Base-by-base conservation (phyloP, 78 protist species). In the Pelomyxa schiedti region DNA sequence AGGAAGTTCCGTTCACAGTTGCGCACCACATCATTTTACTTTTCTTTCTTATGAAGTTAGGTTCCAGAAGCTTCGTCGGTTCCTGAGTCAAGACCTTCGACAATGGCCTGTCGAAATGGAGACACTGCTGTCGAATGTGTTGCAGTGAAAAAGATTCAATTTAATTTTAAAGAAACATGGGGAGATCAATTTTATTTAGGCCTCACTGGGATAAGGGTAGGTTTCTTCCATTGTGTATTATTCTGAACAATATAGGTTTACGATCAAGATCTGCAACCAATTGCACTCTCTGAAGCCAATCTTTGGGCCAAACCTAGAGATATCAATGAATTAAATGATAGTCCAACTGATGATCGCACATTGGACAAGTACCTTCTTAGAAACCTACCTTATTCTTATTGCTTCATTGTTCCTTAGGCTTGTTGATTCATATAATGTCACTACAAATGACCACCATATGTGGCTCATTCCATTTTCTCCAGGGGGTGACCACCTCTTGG, bases 131-230 rank as follows among this genome's bases (percentile, higher is more conserved):
- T 47, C 58, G 58, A 16, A 47, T 16, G 16, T 16, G 16, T 47
- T 30, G 4, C 5, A 9, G 67, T 4, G 4, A 30, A 4, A 35
- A 30, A 35, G 26, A 2, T 82, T 29, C 71, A 67, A 71, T 42
- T 82, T 24, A 26, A 7, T 8, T 82, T 82, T 37, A 37, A 47
- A 6, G 72, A 77, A 3, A 86, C 86, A 5, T 83, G 88, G 87
- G 91, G 91, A n/a, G 91, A 87, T 26, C 53, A 75, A 36, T 78
- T 35, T 28, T 87, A 87, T 77, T 36, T 73, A 28, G 91, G 91
- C 7, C 63, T 87, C 28, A 79, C 76, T 26, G 81, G 87, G 0
- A 38, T 87, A 37, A 43, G 58, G n/a, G n/a, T n/a, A n/a, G n/a
- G n/a, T n/a, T n/a, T n/a, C n/a, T n/a, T n/a, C n/a, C n/a, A n/a